These are phyloP conservation scores for Trichophyton rubrum DNA, from an alignment of 2,329 filamentous ascomycete species.

Conservation along the genomic window DNA sequence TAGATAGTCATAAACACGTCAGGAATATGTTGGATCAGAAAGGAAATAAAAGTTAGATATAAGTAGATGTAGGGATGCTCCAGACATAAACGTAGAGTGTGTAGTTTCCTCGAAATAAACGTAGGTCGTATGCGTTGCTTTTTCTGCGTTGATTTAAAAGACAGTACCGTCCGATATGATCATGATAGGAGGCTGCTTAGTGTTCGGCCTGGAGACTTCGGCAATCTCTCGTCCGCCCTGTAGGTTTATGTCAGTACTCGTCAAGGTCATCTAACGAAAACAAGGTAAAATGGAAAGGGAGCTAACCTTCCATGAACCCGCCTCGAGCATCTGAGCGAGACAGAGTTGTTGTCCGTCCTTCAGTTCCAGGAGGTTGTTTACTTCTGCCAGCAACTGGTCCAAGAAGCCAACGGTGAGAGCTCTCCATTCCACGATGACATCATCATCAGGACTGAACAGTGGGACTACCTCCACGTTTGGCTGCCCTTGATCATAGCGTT, in stretches of 20 bases:
- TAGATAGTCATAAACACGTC: background rate
- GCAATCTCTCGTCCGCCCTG: slow-evolving; percentile 89
- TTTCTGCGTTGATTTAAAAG: slow-evolving; percentile 43
- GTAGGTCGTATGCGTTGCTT: background rate
- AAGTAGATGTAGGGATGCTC: background rate
- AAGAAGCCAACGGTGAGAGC: slow-evolving; percentile 63
- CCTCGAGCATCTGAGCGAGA: slow-evolving; percentile 82
- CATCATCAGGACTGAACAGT: slow-evolving; percentile 59
- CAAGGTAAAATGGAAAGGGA: too few species aligned
- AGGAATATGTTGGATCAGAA: background rate
- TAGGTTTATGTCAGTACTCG: background rate
- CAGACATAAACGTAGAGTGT: background rate
- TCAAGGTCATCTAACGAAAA: background rate
- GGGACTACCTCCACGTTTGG: slow-evolving; percentile 63
- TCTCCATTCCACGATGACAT: slow-evolving; percentile 70
- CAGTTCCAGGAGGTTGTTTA: slow-evolving; percentile 56
- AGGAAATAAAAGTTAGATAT: background rate
- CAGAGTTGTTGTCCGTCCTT: slow-evolving; percentile 57
- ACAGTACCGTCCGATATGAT: slow-evolving; percentile 94
- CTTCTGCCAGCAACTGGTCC: slow-evolving; percentile 56
- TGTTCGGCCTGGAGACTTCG: slow-evolving; percentile 88
- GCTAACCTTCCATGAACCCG: slow-evolving; percentile 91
- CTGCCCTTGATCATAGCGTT: slow-evolving; percentile 58
- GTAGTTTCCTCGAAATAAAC: background rate
- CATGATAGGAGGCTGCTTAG: slow-evolving; percentile 90